These are phyloP conservation scores for Candida tropicalis DNA, from an alignment of 1,139 yeast genomes.

Conservation along the genomic window DNA sequence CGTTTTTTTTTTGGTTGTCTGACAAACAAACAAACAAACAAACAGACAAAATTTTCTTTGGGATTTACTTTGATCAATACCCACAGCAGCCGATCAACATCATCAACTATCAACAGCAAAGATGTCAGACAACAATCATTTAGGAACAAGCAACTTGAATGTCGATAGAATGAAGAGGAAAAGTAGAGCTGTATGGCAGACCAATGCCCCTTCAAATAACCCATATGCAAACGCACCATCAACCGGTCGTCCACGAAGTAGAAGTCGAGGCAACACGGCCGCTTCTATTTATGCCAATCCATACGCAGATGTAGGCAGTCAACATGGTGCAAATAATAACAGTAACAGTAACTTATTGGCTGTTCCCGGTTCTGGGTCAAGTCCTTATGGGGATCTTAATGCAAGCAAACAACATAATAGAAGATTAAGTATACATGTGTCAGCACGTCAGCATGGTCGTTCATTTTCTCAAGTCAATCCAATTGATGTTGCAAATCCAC, in stretches of 20 bases:
- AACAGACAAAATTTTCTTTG: neutral
- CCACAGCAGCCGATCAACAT: neutral
- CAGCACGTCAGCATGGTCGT: slow-evolving; percentile 41
- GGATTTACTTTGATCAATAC: too few relatives aligned
- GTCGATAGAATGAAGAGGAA: slow-evolving; percentile 24
- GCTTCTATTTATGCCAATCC: slow-evolving; percentile 1
- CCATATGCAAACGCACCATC: slow-evolving; percentile 37
- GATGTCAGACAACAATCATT: neutral
- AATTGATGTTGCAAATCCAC: slow-evolving; percentile 33
- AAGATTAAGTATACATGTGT: slow-evolving; percentile 46
- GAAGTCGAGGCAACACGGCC: slow-evolving; percentile 6
- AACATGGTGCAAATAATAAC: neutral
- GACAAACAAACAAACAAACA: too few relatives aligned
- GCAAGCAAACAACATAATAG: slow-evolving; percentile 31
- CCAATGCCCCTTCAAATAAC: slow-evolving; percentile 22
- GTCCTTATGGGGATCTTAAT: slow-evolving; percentile 20
- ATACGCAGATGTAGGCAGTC: slow-evolving; percentile 1
- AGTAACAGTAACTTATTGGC: slow-evolving; percentile 8
- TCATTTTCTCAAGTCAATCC: slow-evolving; percentile 26
- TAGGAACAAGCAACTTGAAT: neutral
- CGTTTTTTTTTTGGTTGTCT: too few relatives aligned
- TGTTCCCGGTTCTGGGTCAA: slow-evolving; percentile 12
- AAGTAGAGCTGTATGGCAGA: slow-evolving; percentile 51
- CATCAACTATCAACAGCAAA: neutral
- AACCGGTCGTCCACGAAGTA: slow-evolving; percentile 12